Evolutionary conservation across 805 yeast species (phyloP).

Genomic region (Suhomyces sp.): DNA sequence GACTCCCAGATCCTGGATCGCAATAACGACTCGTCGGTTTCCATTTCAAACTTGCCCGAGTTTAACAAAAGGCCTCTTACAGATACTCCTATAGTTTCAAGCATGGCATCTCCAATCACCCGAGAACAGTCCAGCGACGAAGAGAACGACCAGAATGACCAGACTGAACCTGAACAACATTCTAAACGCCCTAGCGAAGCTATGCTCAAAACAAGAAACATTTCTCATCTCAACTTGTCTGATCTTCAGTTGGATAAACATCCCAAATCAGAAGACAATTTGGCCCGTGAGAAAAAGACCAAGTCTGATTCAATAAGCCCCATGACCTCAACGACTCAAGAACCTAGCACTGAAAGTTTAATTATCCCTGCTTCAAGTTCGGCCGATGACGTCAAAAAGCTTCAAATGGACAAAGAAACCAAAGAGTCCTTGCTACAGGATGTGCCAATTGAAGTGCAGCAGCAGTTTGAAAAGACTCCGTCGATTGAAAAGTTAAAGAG

Average conservation of each 20-base stretch:
- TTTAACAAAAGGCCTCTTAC: slow-evolving; percentile 71
- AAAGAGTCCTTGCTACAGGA: slow-evolving; percentile 22
- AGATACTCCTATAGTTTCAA: slow-evolving; percentile 69
- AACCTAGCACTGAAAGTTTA: neutral
- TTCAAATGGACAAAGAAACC: slow-evolving; percentile 8
- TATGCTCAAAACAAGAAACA: slow-evolving; percentile 31
- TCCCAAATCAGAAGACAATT: slow-evolving; percentile 1
- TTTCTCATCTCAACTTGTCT: slow-evolving; percentile 39
- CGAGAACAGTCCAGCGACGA: slow-evolving; percentile 29
- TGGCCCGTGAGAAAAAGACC: neutral
- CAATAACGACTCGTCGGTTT: neutral
- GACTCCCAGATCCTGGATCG: slow-evolving; percentile 13
- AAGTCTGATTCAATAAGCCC: slow-evolving; percentile 22
- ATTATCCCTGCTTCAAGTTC: neutral
- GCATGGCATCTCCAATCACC: slow-evolving; percentile 51
- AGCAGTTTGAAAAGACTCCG: slow-evolving; percentile 40
- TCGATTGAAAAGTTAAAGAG: slow-evolving; percentile 38
- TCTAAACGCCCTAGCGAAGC: slow-evolving; percentile 5
- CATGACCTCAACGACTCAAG: slow-evolving; percentile 8
- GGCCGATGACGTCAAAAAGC: slow-evolving; percentile 5
- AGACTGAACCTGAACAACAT: neutral
- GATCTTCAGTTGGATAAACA: slow-evolving; percentile 22
- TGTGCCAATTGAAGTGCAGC: slow-evolving; percentile 33
- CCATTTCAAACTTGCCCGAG: slow-evolving; percentile 41
- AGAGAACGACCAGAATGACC: slow-evolving; percentile 18